These are phyloP conservation scores for Sporopachydermia lactativora DNA, from an alignment of 805 yeast genomes.

Conservation along the genomic window DNA sequence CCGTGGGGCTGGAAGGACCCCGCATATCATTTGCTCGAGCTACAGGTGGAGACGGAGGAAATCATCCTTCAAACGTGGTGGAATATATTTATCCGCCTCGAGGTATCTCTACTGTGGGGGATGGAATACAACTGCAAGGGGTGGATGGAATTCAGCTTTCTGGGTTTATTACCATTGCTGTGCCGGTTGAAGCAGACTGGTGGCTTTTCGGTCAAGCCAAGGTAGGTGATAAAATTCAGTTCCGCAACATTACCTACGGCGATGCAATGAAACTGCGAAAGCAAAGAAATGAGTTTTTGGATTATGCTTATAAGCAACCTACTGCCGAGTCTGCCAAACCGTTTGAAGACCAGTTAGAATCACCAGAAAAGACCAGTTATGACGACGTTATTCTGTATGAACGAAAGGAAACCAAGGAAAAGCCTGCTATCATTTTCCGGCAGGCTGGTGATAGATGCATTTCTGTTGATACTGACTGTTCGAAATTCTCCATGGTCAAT, in stretches of 20 bases:
- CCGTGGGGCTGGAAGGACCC: conserved; percentile 19
- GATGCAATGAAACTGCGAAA: conserved; percentile 14
- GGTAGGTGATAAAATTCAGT: conserved; percentile 15
- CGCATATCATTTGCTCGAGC: conserved; percentile 12
- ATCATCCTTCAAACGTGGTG: conserved; percentile 18
- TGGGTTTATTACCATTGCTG: conserved; percentile 17
- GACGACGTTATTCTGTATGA: conserved; percentile 10
- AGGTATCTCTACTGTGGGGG: conserved; percentile 19
- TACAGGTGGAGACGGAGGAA: conserved; percentile 20
- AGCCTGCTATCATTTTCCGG: conserved; percentile 15
- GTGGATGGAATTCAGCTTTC: conserved; percentile 20
- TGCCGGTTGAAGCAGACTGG: conserved; percentile 16
- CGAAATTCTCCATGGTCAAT: conserved; percentile 17
- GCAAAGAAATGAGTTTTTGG: conserved; percentile 12
- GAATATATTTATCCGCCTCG: conserved; percentile 19
- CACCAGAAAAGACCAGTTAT: conserved; percentile 8
- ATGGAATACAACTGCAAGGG: conserved; percentile 15
- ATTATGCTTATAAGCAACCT: conserved; percentile 10
- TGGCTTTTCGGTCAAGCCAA: conserved; percentile 23
- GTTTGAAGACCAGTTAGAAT: conserved; percentile 7
- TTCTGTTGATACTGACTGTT: conserved; percentile 19
- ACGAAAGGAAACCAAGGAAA: conserved; percentile 3
- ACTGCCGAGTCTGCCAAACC: background rate
- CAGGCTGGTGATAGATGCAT: conserved; percentile 22
- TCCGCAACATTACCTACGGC: conserved; percentile 12